Evolutionary conservation across 2,329 filamentous ascomycete genomes (phyloP), one percentile per base, ranked within the genome.

Genomic region (Phyllachora maydis): DNA sequence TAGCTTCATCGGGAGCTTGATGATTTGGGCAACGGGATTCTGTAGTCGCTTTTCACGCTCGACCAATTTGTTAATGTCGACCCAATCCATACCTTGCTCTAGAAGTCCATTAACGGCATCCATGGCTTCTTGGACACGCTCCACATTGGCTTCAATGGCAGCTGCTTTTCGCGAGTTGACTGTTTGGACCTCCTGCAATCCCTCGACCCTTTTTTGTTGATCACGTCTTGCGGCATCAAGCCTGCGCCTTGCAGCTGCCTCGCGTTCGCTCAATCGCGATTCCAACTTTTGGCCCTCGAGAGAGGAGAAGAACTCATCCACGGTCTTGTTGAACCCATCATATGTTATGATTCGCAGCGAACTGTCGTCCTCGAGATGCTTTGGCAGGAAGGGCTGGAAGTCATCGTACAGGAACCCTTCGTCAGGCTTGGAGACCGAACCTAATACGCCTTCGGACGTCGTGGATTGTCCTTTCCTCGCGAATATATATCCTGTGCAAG

Each of bases 281-380:
- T 91, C 76, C 1, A 95, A 58, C 42, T 79, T 91, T 42, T 93
- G 85, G 0, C 83, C 81, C 48, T 98, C 88, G 14, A 95, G 66
- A 0, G 85, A 95, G 0, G 88, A 95, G 45, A 91, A 95, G 52
- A 93, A 98, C 35, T 92, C 79, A 41, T 98, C 88, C 0, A 92
- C 82, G 0, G 82, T 88, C 40, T 75, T 76, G 45, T 93, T 93
- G 54, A 90, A 95, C 7, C 71, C 75, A 5, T 79, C 63, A 33
- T 83, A 82, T 25, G 78, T 65, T 8, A 95, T 40, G 10, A 91
- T 66, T 3, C 66, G 62, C 13, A 72, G 63, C 0, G 57, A 50
- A 0, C 67, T 52, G 26, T 82, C 68, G 5, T 63, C 56, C 30
- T 71, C 65, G 30, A 91, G 76, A 35, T 95, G 85, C 12, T 60